Evolutionary conservation across 2,329 filamentous ascomycete genomes (phyloP), one percentile per base, ranked within the genome.

Genomic region (Beauveria sp.): DNA sequence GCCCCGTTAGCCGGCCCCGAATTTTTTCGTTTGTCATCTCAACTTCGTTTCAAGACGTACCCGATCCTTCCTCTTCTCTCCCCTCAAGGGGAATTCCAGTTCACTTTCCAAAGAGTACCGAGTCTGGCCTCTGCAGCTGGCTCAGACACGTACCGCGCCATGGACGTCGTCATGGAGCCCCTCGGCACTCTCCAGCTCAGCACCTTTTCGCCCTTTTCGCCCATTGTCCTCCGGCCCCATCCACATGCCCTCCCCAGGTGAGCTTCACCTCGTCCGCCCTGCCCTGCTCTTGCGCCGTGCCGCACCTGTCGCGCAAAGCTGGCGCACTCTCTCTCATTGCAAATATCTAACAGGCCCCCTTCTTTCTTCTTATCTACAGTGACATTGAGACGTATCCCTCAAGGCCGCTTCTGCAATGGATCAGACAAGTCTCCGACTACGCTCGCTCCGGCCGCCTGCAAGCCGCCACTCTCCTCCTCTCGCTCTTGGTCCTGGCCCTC

Each of bases 361-460:
- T 45, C 40, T 53, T 20, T 40, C 49, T 28, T 28, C 22, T n/a
- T 38, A 38, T 24, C 1, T 5, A 20, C 18, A 60, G 50, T 54
- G 58, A 60, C 22, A 55, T 60, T 30, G 58, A 60, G 12, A 54
- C 42, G 8, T 60, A 60, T 28, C 58, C 58, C 43, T 6, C 26
- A 20, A 45, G 58, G 18, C 58, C 58, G 42, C 50, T 60, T n/a
- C 58, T 60, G 42, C 58, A 71, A 67, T 80, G 79, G 78, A 72
- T 79, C 59, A 67, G 70, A 61, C 47, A 71, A 24, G 66, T 75
- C 43, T 74, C 77, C 34, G 66, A 68, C 3, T 67, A 78, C 64
- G 75, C 78, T 55, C 72, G 71, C 64, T 73, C 76, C 34, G 78
- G 78, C 49, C 72, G 72, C 61, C 67, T 74, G 16, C 79, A 81